Evolutionary conservation across 2,329 filamentous ascomycete species (phyloP), one percentile per base, ranked within the genome.

Genomic region (Fusarium brachygibbosum): DNA sequence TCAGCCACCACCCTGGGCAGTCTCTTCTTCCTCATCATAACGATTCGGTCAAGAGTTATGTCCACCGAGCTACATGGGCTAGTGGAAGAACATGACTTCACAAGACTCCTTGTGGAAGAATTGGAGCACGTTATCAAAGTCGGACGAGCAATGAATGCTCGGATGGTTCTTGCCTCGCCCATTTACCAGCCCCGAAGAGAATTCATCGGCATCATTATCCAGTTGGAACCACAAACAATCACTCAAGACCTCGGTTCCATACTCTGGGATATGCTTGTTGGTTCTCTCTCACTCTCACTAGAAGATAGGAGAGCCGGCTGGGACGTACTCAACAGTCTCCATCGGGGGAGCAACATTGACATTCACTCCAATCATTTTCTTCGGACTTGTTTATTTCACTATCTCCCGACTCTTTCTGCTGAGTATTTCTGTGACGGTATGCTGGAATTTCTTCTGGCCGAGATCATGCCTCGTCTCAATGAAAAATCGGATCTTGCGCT

Each of bases 181-280:
- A 81, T 79, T 63, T 90, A 83, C 68, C 77, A 73, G 70, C 88
- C 82, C 60, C 89, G 83, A 59, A 87, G 84, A 67, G 89, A 86
- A 54, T 85, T 89, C 44, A 85, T 89, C 53, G 81, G 79, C 55
- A 81, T 79, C 42, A 83, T 94, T 37, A 86, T 95, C 34, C 79
- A 81, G 34, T 81, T 88, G 52, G 86, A 88, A n/a, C 85, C 91
- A 2, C 81, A 84, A 11, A 86, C 87, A 0, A 86, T 97, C 46
- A 85, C 87, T 0, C 74, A 82, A 4, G 86, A 90, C 2, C 82
- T 92, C 6, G 89, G 90, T 17, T 81, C 83, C 41, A 83, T 82
- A 14, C 83, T 97, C 3, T 97, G 93, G 93, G 83, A 90, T 58
- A 82, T 90, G 38, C 83, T 96, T 28, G 88, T 97, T 48, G 91